Base-by-base conservation (phyloP, 106 monocot genomes). In the Ottelia alismoides region DNA sequence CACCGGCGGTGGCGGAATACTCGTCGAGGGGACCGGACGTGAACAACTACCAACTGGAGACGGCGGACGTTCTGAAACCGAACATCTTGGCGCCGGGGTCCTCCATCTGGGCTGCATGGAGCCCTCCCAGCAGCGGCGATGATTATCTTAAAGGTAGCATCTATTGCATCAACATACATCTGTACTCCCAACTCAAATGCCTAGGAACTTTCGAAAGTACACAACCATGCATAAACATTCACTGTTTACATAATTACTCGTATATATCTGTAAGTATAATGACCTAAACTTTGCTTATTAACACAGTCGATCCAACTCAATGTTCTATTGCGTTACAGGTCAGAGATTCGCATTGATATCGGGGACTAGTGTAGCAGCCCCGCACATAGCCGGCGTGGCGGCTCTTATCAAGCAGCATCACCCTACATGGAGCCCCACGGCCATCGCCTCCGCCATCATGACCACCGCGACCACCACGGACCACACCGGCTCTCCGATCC, bases 341-440 rank as follows among this genome's bases (percentile, higher is more conserved):
- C 40, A 84, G 55, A 58, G 68, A 4, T 89, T 80, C 22, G 79
- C 79, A 0, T 25, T 83, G 22, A 53, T 70, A 2, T 76, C 88
- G 2, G 88, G 88, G 14, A 84, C 89, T 20, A 89, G 89, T 63
- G 82, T 89, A 82, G 84, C 89, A 4, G 61, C 89, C 22, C 89
- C 89, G 4, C 89, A 90, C 51, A 60, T 90, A 14, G 66, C 89
- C 0, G 89, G 89, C 2, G 57, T 90, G 5, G 80, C 77, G 2
- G 89, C 89, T 9, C 23, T 90, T 30, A 81, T 90, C 60, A 84
- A 77, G 53, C 84, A 90, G 51, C 65, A 48, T 55, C 65, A 80
- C 55, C 89, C 80, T 0, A 10, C 57, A 20, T 90, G 84, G 77
- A 80, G 74, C 56, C 89, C 89, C 1, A 68, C 89, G 20, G 74